Base-by-base conservation (phyloP, 1,139 yeast species). In the Pichia sp. region DNA sequence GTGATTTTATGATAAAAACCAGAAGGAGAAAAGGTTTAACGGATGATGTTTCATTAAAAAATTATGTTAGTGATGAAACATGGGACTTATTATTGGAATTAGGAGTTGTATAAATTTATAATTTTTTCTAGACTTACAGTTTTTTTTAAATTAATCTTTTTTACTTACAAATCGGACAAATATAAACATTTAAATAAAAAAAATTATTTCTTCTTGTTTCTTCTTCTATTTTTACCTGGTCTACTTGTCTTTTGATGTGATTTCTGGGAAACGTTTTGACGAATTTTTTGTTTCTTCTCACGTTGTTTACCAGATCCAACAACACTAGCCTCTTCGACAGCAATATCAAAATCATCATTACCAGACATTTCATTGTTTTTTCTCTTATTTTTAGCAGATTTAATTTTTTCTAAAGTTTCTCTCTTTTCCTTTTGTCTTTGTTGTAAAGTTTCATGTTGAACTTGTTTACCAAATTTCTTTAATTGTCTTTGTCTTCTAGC, bases 381-480 rank as follows among this genome's bases (percentile, higher is more conserved):
- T 72, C 96, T 83, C 81, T 88, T 89, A 68, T 87, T 84, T 78
- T 88, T 90, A 66, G 93, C 79, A 31, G 87, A 79, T 71, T 90
- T 90, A 70, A 93, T 89, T 74, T 87, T 87, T 34, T 91, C 97
- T 62, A 93, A 74, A 25, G 96, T 84, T 46, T 89, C 96, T 67
- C 81, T 83, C 85, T 91, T 93, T 65, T 90, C 95, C 75, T 88
- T 86, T 67, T 91, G 96, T 73, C 98, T 87, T 63, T 88, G 90
- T 73, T 90, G 97, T 65, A 91, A 78, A 50, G 96, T 90, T 60
- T 89, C 96, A 63, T 87, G 81, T 74, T 91, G 98, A 43, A 91
- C 98, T 74, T 91, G 96, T 74, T 93, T 93, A 72, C 99, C 99
- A 62, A 89, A 91, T 75, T 93, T 93, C 84, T 91, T 93, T 70